Conservation (phyloP, 1,284 basidiomycete genomes). For the Sanghuangporus weigelae region DNA sequence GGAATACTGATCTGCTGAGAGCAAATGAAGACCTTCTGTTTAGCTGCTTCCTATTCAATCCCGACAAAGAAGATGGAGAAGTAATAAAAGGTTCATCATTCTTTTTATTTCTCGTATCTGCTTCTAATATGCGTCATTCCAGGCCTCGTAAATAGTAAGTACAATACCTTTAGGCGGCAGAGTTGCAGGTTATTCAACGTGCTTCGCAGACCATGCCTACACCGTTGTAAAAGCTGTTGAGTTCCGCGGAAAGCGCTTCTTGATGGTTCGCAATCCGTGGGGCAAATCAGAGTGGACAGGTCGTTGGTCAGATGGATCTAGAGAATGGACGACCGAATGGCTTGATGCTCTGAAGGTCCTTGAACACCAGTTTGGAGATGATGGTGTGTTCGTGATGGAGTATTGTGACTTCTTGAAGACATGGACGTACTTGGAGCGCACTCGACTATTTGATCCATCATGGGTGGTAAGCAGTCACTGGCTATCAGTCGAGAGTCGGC, state of each 20-base stretch:
- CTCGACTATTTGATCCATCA: conserved; percentile 40
- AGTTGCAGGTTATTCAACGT: background rate
- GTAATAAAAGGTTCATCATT: conserved; percentile 3
- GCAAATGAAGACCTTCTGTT: conserved; percentile 44
- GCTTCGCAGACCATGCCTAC: conserved; percentile 37
- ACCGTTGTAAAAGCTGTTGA: conserved; percentile 46
- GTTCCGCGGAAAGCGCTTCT: conserved; percentile 42
- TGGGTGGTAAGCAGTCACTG: conserved; percentile 48
- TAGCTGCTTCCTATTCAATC: conserved; percentile 31
- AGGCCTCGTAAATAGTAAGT: background rate
- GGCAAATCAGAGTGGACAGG: conserved; percentile 47
- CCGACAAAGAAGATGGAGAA: conserved; percentile 11
- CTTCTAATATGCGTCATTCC: conserved; percentile 27
- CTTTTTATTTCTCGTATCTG: background rate
- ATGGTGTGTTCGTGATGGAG: conserved; percentile 54
- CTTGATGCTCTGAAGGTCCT: conserved; percentile 34
- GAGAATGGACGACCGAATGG: conserved; percentile 47
- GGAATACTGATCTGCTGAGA: conserved; percentile 23
- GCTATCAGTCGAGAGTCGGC: conserved; percentile 35
- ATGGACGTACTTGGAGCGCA: conserved; percentile 42
- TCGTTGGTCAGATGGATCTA: conserved; percentile 47
- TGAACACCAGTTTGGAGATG: conserved; percentile 42
- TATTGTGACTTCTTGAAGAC: conserved; percentile 45
- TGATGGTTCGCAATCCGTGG: conserved; percentile 52
- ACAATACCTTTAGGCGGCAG: background rate